Base-by-base conservation (phyloP, 2,329 filamentous ascomycete species). In the Setomelanomma holmii region DNA sequence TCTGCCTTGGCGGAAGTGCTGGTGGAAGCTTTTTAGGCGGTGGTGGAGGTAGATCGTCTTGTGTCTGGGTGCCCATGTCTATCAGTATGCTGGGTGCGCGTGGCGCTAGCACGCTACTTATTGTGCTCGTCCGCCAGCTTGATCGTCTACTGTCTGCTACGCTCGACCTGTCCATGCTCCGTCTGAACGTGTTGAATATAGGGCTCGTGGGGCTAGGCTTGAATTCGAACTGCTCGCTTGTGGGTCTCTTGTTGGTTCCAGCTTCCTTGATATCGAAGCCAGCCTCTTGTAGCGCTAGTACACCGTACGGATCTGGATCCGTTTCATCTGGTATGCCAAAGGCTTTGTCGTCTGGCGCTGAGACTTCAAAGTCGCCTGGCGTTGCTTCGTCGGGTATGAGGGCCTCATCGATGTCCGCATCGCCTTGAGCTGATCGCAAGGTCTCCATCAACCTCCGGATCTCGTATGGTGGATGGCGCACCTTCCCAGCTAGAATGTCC, bases 301-400 rank as follows among this genome's bases (percentile, higher is more conserved):
- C 89, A 20, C 93, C 93, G 68, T 90, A 98, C 0, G 93, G 93
- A 71, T 98, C 93, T 0, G 93, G 92, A 64, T 98, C 93, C 48
- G 92, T 86, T 3, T 80, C 76, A 57, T 88, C 86, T 1, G 91
- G 92, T 14, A 96, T 80, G 2, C 93, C 93, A 76, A 97, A 96
- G 1, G 78, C 77, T 23, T 81, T 75, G 6, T 75, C 77, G n/a
- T 75, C 58, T 68, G 66, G 60, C 69, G 63, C 60, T 47, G 76
- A 74, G 4, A 89, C 64, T 36, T 88, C 83, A 48, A 81, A 86
- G 68, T 98, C 93, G 45, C 88, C 88, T 0, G 93, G 93, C 0
- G 91, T 85, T 11, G 89, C 87, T 51, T 89, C 82, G 5, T 86
- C 80, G 12, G 87, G 85, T 45, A 96, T 80, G 38, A 91, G 71